A percentile compares a stretch with the other conserved stretches of the same genome.
phyloP scores from a whole-genome alignment of 1,139 yeast genomes.

The Pichia sp. region DNA sequence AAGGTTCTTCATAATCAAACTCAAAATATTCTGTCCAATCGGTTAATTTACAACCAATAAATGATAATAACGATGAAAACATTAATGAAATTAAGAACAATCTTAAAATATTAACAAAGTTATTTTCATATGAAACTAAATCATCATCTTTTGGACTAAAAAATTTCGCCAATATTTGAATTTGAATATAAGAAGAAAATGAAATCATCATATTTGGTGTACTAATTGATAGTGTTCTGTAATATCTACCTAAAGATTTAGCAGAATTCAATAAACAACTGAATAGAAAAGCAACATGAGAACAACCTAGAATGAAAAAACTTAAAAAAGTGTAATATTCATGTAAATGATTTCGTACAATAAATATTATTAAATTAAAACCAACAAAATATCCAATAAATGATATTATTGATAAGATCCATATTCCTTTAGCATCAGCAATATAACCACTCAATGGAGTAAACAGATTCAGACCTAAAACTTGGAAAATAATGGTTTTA shows the following conservation, averaged over 20 bases:
- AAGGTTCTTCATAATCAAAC: conserved; percentile 19
- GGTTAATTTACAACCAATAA: conserved; percentile 26
- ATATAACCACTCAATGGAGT: conserved; percentile 30
- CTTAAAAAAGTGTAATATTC: conserved; percentile 24
- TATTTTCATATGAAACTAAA: conserved; percentile 13
- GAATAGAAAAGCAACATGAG: conserved; percentile 28
- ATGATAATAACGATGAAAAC: conserved; percentile 19
- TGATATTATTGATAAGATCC: conserved; percentile 27
- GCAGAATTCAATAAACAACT: conserved; percentile 30
- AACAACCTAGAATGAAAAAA: conserved; percentile 28
- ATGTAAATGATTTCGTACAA: conserved; percentile 14
- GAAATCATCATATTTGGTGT: conserved; percentile 31
- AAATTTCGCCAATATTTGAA: conserved; percentile 16
- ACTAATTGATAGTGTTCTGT: conserved; percentile 28
- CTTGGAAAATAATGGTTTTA: conserved; percentile 28
- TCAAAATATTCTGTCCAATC: conserved; percentile 24
- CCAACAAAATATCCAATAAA: conserved; percentile 25
- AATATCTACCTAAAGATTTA: conserved; percentile 28
- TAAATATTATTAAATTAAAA: conserved; percentile 20
- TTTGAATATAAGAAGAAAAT: conserved; percentile 28
- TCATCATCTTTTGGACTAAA: conserved; percentile 7
- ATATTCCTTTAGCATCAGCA: conserved; percentile 30
- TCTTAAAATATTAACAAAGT: conserved; percentile 19
- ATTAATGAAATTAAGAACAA: conserved; percentile 21
- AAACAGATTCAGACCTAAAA: conserved; percentile 26